Evolutionary conservation across 805 yeast genomes (phyloP).

Genomic region (Candida takata): DNA sequence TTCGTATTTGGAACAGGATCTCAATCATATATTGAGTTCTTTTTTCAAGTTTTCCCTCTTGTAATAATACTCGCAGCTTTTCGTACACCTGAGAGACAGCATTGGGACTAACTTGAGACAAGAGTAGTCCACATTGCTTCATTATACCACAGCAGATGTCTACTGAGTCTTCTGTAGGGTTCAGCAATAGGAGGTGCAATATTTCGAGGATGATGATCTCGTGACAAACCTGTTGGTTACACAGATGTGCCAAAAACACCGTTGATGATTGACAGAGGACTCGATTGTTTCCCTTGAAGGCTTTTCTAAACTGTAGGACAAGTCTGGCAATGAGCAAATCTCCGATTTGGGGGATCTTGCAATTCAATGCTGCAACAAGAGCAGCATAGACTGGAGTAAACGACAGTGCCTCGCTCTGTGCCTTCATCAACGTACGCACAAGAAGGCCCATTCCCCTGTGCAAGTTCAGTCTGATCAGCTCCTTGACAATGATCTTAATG

Average conservation of each 20-base stretch:
- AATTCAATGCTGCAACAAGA: conserved; percentile 51
- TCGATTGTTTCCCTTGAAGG: conserved; percentile 41
- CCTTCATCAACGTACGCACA: conserved; percentile 48
- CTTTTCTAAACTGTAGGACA: conserved; percentile 50
- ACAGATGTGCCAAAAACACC: conserved; percentile 52
- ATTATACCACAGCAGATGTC: conserved; percentile 47
- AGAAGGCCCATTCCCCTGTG: conserved; percentile 55
- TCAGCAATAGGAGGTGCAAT: conserved; percentile 37
- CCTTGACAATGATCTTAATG: conserved; percentile 39
- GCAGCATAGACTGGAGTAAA: conserved; percentile 49
- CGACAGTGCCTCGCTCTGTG: conserved; percentile 36
- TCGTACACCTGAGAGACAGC: conserved; percentile 51
- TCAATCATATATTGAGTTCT: conserved; percentile 43
- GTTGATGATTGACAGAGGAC: conserved; percentile 35
- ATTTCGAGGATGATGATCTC: conserved; percentile 49
- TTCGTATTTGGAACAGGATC: conserved; percentile 42
- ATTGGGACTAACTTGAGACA: conserved; percentile 35
- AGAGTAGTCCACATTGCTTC: conserved; percentile 42
- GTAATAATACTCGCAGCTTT: conserved; percentile 51
- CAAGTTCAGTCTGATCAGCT: conserved; percentile 51
- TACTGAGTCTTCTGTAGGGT: conserved; percentile 49
- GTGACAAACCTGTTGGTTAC: conserved; percentile 54
- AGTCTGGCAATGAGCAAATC: conserved; percentile 45
- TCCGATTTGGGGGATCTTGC: conserved; percentile 66
- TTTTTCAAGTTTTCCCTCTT: conserved; percentile 40